phyloP scores from a whole-genome alignment of 2,329 filamentous ascomycete species.

The Ampelomyces quisqualis region DNA sequence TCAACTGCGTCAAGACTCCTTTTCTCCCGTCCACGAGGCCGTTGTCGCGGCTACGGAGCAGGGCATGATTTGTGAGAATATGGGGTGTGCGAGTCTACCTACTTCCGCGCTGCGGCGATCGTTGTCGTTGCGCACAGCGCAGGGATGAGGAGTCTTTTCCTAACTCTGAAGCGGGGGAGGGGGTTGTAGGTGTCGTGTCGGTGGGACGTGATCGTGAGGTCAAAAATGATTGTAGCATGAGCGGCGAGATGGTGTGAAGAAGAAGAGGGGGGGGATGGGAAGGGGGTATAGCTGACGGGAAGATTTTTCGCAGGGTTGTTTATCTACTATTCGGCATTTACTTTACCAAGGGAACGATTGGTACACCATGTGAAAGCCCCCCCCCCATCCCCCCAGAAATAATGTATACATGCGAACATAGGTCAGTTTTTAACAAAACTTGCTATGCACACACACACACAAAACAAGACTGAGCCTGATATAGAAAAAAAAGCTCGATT shows the following conservation, averaged over 20 bases:
- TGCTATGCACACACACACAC: too few relatives aligned
- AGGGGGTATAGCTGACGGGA: constrained; percentile 11
- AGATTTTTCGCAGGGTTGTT: constrained; percentile 27
- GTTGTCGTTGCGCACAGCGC: background rate
- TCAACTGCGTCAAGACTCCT: background rate
- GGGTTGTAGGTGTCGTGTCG: background rate
- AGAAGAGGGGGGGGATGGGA: constrained; percentile 1
- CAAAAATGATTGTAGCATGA: too few relatives aligned
- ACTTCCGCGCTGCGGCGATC: background rate
- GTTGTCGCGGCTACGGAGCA: constrained; percentile 26
- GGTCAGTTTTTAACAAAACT: background rate
- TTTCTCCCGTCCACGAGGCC: constrained; percentile 7
- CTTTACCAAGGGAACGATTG: too few relatives aligned
- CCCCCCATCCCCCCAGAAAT: too few relatives aligned
- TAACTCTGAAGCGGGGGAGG: background rate
- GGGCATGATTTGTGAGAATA: constrained; percentile 26
- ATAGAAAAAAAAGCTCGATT: background rate
- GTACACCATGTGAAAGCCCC: too few relatives aligned
- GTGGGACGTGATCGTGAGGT: constrained; percentile 2
- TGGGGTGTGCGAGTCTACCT: constrained; percentile 7
- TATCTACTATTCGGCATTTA: background rate
- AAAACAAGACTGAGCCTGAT: too few relatives aligned
- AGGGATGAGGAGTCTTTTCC: too few relatives aligned
- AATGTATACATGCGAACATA: too few relatives aligned
- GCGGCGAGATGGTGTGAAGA: too few relatives aligned